Percentiles rank a stretch among this genome's conserved stretches.
These are phyloP conservation scores for Microbotryum saponariae DNA, from an alignment of 1,284 basidiomycete genomes.

Conservation along the genomic window DNA sequence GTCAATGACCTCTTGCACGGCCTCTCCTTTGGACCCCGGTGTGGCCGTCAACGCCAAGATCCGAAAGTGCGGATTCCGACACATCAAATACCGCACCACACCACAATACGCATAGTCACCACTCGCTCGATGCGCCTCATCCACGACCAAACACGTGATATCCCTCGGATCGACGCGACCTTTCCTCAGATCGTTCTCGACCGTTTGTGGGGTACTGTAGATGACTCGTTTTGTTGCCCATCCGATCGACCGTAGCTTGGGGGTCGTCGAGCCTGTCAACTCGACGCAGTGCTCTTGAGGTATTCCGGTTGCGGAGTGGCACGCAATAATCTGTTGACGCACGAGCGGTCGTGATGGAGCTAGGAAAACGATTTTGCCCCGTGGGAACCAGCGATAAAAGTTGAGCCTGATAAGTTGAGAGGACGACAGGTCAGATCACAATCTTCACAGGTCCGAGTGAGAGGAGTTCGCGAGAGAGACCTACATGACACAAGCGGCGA, in stretches of 20 bases:
- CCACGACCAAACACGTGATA: slow-evolving; percentile 74
- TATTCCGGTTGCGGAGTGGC: slow-evolving; percentile 88
- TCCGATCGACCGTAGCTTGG: slow-evolving; percentile 42
- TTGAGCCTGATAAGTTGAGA: slow-evolving; percentile 19
- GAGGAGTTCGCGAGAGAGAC: background rate
- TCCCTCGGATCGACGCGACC: slow-evolving; percentile 69
- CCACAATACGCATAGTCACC: slow-evolving; percentile 88
- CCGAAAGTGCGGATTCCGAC: slow-evolving; percentile 86
- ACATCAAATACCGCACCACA: slow-evolving; percentile 81
- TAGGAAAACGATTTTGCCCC: slow-evolving; percentile 88
- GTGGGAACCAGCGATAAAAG: slow-evolving; percentile 80
- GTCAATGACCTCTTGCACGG: slow-evolving; percentile 86
- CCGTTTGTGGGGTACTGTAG: slow-evolving; percentile 96
- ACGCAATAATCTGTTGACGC: slow-evolving; percentile 87
- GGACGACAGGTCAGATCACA: background rate
- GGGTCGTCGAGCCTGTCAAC: slow-evolving; percentile 65
- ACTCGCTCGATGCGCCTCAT: slow-evolving; percentile 91
- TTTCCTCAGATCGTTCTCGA: slow-evolving; percentile 74
- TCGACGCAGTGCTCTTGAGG: slow-evolving; percentile 78
- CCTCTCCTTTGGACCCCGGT: slow-evolving; percentile 76
- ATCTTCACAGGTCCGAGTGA: slow-evolving; percentile 58
- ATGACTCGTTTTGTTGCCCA: slow-evolving; percentile 84
- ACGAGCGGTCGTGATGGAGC: slow-evolving; percentile 95
- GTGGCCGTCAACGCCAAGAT: slow-evolving; percentile 92
- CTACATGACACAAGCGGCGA: slow-evolving; percentile 88